These are phyloP conservation scores for Eucalyptus microcorys DNA, from an alignment of 345 rosid species.

Conservation along the genomic window DNA sequence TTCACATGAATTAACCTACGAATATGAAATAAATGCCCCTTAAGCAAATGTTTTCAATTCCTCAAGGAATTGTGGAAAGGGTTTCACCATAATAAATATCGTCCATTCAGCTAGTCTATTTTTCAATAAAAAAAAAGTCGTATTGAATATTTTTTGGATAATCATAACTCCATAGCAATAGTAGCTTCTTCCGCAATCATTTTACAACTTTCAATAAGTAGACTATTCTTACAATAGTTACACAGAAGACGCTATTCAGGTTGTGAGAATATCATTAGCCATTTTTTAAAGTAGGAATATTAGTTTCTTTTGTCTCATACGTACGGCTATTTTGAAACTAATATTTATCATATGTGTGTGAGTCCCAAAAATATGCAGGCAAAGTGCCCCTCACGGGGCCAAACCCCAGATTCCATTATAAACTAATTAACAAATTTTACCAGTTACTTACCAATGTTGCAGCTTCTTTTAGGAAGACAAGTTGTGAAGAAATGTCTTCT, in stretches of 20 bases:
- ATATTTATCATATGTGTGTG: not conserved
- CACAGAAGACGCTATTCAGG: not conserved
- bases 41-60: not conserved
- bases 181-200: not conserved
- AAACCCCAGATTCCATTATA: not conserved
- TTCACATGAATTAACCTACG: not conserved
- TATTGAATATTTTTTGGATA: not conserved
- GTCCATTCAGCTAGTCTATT: not conserved
- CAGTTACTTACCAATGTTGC: not conserved
- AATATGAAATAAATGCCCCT: not conserved
- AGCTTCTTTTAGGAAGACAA: not conserved
- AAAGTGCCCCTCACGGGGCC: not conserved
- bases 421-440: not conserved
- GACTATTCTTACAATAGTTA: not conserved
- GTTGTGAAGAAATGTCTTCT: not conserved
- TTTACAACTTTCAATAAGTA: not conserved
- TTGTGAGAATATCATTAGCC: not conserved
- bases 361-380: not conserved
- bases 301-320: not conserved
- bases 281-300: not conserved
- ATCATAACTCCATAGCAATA: not conserved
- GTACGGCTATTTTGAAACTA: not conserved
- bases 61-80: not conserved
- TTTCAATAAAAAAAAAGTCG: too few relatives aligned
- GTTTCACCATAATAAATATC: not conserved